Evolutionary conservation across 179 eudicot genomes (phyloP).

Genomic region (Sideroxylon spinosum): DNA sequence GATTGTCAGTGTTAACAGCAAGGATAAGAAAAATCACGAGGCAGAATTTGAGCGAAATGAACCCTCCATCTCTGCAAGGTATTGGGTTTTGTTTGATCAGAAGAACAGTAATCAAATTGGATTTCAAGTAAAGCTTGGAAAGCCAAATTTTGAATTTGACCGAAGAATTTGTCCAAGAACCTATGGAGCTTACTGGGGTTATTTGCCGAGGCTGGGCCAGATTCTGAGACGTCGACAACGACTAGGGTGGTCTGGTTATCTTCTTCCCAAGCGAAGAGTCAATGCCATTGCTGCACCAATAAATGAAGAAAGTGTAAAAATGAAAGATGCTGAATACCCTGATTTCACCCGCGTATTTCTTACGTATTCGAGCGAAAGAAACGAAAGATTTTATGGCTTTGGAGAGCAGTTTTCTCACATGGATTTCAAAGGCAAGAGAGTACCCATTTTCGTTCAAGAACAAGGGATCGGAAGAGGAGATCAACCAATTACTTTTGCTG

Average conservation of each 20-base stretch:
- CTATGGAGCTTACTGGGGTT: conserved; percentile 19
- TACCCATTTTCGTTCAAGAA: conserved; percentile 93
- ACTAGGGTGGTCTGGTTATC: conserved; percentile 30
- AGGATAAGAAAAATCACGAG: conserved; percentile 17
- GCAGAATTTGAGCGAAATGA: conserved; percentile 20
- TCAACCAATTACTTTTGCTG: conserved; percentile 93
- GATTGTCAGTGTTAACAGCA: conserved; percentile 37
- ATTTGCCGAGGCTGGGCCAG: conserved; percentile 24
- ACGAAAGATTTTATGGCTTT: conserved; percentile 82
- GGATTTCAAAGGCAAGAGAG: conserved; percentile 91
- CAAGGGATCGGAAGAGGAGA: conserved; percentile 99
- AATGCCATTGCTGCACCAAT: conserved; percentile 29
- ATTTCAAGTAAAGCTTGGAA: conserved; percentile 64
- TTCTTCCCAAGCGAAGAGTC: conserved; percentile 36
- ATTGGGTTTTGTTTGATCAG: conserved; percentile 70
- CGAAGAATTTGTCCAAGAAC: conserved; percentile 29
- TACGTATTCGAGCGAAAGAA: conserved; percentile 64
- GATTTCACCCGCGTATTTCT: conserved; percentile 70
- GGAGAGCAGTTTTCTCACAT: conserved; percentile 98
- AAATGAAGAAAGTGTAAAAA: conserved; percentile 36
- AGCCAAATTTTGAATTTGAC: conserved; percentile 36
- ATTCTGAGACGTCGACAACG: conserved; percentile 23
- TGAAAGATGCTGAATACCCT: conserved; percentile 20
- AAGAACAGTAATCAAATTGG: conserved; percentile 63
- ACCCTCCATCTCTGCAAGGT: conserved; percentile 42